Percentiles rank a stretch among this genome's conserved stretches.
These are phyloP conservation scores for Teunomyces atbi DNA, from an alignment of 805 yeast genomes.

Conservation along the genomic window DNA sequence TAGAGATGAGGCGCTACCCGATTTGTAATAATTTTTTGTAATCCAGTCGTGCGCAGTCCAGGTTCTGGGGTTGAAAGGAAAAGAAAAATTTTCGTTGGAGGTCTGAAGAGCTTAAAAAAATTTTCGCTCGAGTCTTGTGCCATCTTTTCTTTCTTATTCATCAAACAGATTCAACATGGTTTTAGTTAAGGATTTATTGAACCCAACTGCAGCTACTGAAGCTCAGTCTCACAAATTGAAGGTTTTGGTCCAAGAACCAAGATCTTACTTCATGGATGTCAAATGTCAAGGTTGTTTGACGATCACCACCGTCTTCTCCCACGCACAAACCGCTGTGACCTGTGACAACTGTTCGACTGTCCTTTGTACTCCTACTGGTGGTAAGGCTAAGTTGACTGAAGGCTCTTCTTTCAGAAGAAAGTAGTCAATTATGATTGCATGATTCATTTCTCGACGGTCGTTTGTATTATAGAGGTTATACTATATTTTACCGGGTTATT, in stretches of 20 bases:
- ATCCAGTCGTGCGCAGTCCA: background rate
- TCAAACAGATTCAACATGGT: slow-evolving; percentile 22
- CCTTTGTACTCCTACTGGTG: slow-evolving; percentile 42
- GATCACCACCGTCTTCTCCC: slow-evolving; percentile 42
- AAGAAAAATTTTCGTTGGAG: slow-evolving; percentile 1
- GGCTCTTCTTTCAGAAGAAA: slow-evolving; percentile 43
- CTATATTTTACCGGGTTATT: slow-evolving; percentile 3
- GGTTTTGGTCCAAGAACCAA: slow-evolving; percentile 40
- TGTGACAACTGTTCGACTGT: slow-evolving; percentile 42
- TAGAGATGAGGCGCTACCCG: background rate
- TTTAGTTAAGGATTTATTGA: slow-evolving; percentile 44
- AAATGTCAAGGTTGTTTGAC: slow-evolving; percentile 43
- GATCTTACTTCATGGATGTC: slow-evolving; percentile 43
- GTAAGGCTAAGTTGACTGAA: slow-evolving; percentile 44
- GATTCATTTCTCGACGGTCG: slow-evolving; percentile 5
- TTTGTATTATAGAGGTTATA: slow-evolving; percentile 2
- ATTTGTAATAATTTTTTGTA: background rate
- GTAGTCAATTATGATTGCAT: slow-evolving; percentile 17
- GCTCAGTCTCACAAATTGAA: slow-evolving; percentile 38
- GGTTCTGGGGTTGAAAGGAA: slow-evolving; percentile 1
- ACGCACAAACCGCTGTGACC: slow-evolving; percentile 43
- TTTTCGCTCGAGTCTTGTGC: background rate
- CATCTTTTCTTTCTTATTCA: background rate
- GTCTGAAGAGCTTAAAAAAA: slow-evolving; percentile 4
- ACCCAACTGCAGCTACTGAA: slow-evolving; percentile 40